Evolutionary conservation across 164 flowering plant species (phyloP).

Genomic region (Aristolochia contorta): DNA sequence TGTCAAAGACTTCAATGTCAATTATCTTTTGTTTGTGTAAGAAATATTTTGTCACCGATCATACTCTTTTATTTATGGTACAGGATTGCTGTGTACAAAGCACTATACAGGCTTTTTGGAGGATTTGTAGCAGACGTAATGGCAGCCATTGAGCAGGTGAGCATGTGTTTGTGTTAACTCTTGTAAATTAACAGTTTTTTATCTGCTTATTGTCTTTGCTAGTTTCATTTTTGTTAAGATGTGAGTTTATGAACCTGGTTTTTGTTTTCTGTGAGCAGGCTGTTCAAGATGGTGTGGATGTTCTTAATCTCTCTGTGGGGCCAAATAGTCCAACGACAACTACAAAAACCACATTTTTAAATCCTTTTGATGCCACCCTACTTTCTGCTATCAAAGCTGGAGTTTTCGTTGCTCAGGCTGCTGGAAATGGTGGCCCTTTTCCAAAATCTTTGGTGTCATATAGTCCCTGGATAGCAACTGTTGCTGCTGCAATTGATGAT

Average conservation of each 20-base stretch:
- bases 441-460: conserved; percentile 86
- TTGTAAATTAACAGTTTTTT: background rate
- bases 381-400: conserved; percentile 96
- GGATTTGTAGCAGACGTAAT: conserved; percentile 97
- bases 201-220: background rate
- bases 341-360: conserved; percentile 76
- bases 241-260: background rate
- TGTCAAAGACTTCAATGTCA: background rate
- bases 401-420: conserved; percentile 97
- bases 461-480: conserved; percentile 96
- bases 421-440: conserved; percentile 98
- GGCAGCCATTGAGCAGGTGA: conserved; percentile 97
- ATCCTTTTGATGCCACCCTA: conserved; percentile 90
- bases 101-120: conserved; percentile 92
- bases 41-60: background rate
- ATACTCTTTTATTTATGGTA: background rate
- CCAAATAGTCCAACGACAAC: conserved; percentile 90
- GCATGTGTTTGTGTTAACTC: background rate
- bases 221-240: background rate
- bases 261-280: conserved; percentile 45
- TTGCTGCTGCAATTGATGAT: conserved; percentile 96
- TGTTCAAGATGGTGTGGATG: conserved; percentile 96
- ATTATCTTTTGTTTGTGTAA: background rate
- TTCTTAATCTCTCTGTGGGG: conserved; percentile 92
- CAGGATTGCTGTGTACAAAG: conserved; percentile 98